A percentile compares a stretch with the other conserved stretches of the same genome.
Conservation (phyloP, 495 filamentous ascomycete genomes). For the Penicillium arizonense region DNA sequence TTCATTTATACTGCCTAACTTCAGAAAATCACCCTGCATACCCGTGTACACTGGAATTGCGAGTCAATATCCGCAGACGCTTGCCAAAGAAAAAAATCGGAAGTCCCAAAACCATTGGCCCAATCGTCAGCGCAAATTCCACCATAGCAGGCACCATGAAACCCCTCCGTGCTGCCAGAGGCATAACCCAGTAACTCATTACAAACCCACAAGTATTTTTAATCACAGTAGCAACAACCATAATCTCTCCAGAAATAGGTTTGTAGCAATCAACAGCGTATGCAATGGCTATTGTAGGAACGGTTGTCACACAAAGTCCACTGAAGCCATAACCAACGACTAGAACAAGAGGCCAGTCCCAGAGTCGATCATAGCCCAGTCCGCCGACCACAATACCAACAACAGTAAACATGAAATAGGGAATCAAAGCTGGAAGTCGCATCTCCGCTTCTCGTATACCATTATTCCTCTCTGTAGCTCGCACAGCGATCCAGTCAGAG, state of each 20-base stretch:
- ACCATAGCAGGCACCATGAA: conserved; percentile 22
- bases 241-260: conserved; percentile 50
- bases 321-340: conserved; percentile 49
- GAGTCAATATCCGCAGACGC: conserved; percentile 14
- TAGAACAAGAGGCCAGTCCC: conserved; percentile 51
- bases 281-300: conserved; percentile 45
- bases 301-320: conserved; percentile 46
- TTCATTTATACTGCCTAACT: no score
- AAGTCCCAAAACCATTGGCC: conserved; percentile 17
- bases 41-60: conserved; percentile 2
- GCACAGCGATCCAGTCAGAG: conserved; percentile 51
- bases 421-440: conserved; percentile 59
- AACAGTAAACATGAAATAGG: conserved; percentile 51
- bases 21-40: no score
- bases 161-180: conserved; percentile 9
- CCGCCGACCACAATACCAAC: conserved; percentile 57
- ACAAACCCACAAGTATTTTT: conserved; percentile 53
- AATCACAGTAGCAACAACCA: conserved; percentile 52
- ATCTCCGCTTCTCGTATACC: conserved; percentile 67
- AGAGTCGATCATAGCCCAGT: conserved; percentile 48
- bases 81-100: conserved; percentile 25
- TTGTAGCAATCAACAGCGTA: conserved; percentile 62
- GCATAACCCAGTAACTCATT: conserved; percentile 36
- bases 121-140: conserved; percentile 18
- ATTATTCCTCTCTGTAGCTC: conserved; percentile 47